phyloP scores from a whole-genome alignment of 2,329 filamentous ascomycete genomes.

The Macrophomina phaseolina region DNA sequence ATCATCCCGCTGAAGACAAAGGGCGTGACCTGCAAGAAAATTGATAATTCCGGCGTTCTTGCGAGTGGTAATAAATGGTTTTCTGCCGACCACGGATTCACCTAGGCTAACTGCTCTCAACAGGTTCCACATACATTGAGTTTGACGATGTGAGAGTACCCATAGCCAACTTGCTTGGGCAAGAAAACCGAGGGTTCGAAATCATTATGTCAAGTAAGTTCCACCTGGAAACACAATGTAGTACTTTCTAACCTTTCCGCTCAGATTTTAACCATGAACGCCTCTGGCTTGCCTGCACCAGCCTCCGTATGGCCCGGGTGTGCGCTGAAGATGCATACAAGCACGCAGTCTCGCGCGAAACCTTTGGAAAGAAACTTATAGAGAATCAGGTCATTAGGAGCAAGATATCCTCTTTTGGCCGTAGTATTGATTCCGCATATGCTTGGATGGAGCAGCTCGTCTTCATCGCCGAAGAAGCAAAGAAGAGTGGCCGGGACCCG shows the following conservation, averaged over 20 bases:
- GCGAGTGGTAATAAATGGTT: neutral
- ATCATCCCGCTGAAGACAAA: constrained; percentile 35
- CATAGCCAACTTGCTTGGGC: constrained; percentile 37
- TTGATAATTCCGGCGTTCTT: neutral
- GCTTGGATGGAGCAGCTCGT: constrained; percentile 40
- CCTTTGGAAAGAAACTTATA: constrained; percentile 41
- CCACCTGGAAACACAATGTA: no score
- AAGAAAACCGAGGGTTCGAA: constrained; percentile 38
- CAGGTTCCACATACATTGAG: constrained; percentile 30
- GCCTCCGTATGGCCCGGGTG: constrained; percentile 36
- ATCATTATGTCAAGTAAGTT: constrained; percentile 27
- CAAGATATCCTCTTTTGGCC: constrained; percentile 40
- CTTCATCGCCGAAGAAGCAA: constrained; percentile 34
- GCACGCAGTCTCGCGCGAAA: constrained; percentile 40
- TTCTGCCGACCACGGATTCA: neutral
- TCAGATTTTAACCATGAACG: constrained; percentile 43
- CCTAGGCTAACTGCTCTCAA: constrained; percentile 33
- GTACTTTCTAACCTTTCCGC: no score
- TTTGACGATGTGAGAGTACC: constrained; percentile 43
- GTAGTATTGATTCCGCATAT: constrained; percentile 37
- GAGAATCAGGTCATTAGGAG: constrained; percentile 42
- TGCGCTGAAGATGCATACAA: constrained; percentile 39
- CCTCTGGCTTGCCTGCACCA: constrained; percentile 41
- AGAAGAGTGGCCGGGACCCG: neutral
- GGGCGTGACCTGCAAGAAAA: constrained; percentile 2